Base-by-base conservation (phyloP, 208 protist genomes). In the Acanthamoeba sp. region DNA sequence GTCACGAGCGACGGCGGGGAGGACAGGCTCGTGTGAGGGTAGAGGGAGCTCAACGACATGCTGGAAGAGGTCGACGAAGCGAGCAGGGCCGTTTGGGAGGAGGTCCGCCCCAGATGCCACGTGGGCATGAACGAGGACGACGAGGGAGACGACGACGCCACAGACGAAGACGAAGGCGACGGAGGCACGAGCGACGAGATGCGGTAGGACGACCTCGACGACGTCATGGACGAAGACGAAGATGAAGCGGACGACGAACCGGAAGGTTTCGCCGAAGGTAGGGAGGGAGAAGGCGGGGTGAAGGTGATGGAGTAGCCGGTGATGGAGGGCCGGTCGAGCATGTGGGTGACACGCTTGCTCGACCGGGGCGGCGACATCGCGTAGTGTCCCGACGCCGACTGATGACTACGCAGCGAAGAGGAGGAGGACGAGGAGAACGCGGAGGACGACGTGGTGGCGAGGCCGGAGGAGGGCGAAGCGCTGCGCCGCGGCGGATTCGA, bases 241-340 rank as follows among this genome's bases (percentile, higher is more conserved):
- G 71, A 12, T 38, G 71, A 12, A 29, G 71, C 4, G 6, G 36
- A 38, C 27, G 27, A 34, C 22, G 71, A 80, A 27, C 52, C 52
- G 14, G 59, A 10, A 24, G 16, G 20, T 14, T 36, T 24, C 20
- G 7, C 7, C 7, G 76, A 84, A n/a, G 76, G 40, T 9, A 38
- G 40, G 16, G 76, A 45, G 27, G 76, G 42, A 22, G 76, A 55
- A 24, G 76, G 24, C 36, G 76, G 40, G 20, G 76, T n/a, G 27
- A 84, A 84, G 40, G 76, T 84, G 42, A 84, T 84, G 27, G 76
- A 84, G 36, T 45, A 32, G 42, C 40, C 76, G 24, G 76, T 29
- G 42, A 84, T 34, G 76, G 76, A 1, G 27, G 34, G 76, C 27
- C 76, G 76, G 5, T 55, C 76, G 27, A 84, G 76, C 76, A 84